Evolutionary conservation across 139 green algal species (phyloP), one percentile per base, ranked within the genome.

Genomic region (Chlamydomonas incerta): DNA sequence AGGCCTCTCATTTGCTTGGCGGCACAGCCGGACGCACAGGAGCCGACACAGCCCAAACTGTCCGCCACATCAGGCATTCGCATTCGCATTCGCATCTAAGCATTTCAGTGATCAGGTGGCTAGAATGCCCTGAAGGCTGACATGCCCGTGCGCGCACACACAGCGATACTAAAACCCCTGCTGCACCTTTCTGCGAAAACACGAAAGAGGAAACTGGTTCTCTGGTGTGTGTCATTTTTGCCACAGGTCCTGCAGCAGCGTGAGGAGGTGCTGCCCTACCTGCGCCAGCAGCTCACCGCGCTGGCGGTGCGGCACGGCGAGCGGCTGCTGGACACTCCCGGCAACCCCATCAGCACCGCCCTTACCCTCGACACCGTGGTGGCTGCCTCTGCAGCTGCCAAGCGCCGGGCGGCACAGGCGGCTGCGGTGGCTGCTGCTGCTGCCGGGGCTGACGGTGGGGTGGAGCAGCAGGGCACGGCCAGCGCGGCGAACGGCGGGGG

Each of bases 311-410:
- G 90, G 24, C 69, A 94, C 2, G 92, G 95, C 0, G 94, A 98
- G 87, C 87, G 92, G 14, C 35, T 98, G 76, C 90, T 99, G 63
- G 20, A 90, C 28, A 98, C 95, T 29, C 94, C 96, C 13, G 85
- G 83, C 63, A 99, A 99, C 90, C 94, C 95, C 3, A 99, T 99
- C 74, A 98, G 95, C 0, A 69, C 98, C 34, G 97, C 87, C 3
- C 72, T 99, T 21, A 97, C 94, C 0, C 88, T 99, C 14, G 82
- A 92, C 79, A 69, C 74, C 11, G 50, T 90, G 82, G 55, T 37
- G 20, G 65, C 66, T 0, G 82, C 75, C 0, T 20, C 82, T 0
- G 41, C 70, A 2, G 70, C 58, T 13, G 60, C 62, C 10, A 55
- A 46, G 31, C n/a, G 34, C n/a, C 28, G 20, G 37, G 57, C 9